phyloP scores from a whole-genome alignment of 345 rosid genomes.

The Sisymbrium irio region DNA sequence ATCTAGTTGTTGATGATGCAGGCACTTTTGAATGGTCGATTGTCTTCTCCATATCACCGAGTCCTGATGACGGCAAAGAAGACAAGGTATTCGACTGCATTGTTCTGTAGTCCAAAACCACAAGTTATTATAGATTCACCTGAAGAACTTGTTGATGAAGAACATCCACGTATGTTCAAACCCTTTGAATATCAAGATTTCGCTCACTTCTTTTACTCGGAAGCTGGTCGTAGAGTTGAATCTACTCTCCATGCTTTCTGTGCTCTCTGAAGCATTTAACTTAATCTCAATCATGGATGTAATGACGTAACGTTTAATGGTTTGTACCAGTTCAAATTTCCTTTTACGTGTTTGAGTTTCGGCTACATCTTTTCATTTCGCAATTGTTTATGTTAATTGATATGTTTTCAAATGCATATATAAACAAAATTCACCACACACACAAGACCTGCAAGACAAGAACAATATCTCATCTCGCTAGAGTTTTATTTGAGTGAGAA shows the following conservation, averaged over 20 bases:
- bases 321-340: neutral
- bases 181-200: conserved; percentile 47
- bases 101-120: conserved; percentile 53
- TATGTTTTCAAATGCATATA: neutral
- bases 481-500: neutral
- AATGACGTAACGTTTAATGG: neutral
- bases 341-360: neutral
- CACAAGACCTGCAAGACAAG: neutral
- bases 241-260: conserved; percentile 42
- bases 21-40: conserved; percentile 68
- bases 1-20: conserved; percentile 17
- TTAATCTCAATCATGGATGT: neutral
- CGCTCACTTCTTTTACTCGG: conserved; percentile 35
- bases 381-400: neutral
- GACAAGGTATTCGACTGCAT: conserved; percentile 49
- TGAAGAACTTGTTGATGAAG: conserved; percentile 48
- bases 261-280: conserved; percentile 24
- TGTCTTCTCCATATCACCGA: conserved; percentile 52
- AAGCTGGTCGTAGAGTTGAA: conserved; percentile 38
- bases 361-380: neutral
- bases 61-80: conserved; percentile 57
- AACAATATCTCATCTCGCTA: neutral
- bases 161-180: conserved; percentile 51
- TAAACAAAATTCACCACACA: neutral
- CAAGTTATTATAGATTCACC: conserved; percentile 47